Conservation (phyloP, 805 yeast genomes). For the Hagleromyces aurorensis region DNA sequence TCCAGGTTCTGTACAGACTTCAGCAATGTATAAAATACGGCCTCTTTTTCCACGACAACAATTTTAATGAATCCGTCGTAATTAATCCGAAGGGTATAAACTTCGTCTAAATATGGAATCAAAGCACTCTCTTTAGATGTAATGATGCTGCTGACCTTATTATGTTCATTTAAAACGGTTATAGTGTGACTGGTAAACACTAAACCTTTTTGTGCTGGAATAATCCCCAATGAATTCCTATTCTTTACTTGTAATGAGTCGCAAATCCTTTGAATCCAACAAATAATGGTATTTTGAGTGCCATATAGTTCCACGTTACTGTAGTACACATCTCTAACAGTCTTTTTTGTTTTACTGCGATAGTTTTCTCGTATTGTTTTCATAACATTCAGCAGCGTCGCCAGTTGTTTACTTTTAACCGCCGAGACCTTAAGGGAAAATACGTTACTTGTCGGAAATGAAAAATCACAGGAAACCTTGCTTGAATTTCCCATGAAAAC, state of each 20-base stretch:
- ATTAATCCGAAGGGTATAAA: slow-evolving; percentile 5
- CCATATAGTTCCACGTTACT: slow-evolving; percentile 48
- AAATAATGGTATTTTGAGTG: slow-evolving; percentile 38
- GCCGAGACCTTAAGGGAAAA: too few species aligned
- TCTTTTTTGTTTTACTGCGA: slow-evolving; percentile 8
- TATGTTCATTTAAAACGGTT: slow-evolving; percentile 2
- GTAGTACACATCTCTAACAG: slow-evolving; percentile 52
- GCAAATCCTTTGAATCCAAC: slow-evolving; percentile 34
- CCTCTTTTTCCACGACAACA: slow-evolving; percentile 47
- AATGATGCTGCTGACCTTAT: slow-evolving; percentile 4
- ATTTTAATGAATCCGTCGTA: slow-evolving; percentile 12
- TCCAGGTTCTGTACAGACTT: slow-evolving; percentile 5
- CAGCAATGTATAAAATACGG: slow-evolving; percentile 36
- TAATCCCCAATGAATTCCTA: slow-evolving; percentile 38
- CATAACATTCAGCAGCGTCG: slow-evolving; percentile 16
- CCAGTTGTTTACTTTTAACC: slow-evolving; percentile 5
- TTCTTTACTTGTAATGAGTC: slow-evolving; percentile 32
- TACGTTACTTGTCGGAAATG: too few species aligned
- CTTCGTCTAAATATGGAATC: slow-evolving; percentile 35
- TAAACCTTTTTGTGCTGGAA: slow-evolving; percentile 58
- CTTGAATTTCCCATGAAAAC: too few species aligned
- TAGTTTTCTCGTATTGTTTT: slow-evolving; percentile 8
- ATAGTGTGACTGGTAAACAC: slow-evolving; percentile 25
- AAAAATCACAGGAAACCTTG: too few species aligned
- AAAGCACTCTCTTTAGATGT: slow-evolving; percentile 21